phyloP scores from a whole-genome alignment of 2,329 filamentous ascomycete genomes.

The Phialocephala subalpina region DNA sequence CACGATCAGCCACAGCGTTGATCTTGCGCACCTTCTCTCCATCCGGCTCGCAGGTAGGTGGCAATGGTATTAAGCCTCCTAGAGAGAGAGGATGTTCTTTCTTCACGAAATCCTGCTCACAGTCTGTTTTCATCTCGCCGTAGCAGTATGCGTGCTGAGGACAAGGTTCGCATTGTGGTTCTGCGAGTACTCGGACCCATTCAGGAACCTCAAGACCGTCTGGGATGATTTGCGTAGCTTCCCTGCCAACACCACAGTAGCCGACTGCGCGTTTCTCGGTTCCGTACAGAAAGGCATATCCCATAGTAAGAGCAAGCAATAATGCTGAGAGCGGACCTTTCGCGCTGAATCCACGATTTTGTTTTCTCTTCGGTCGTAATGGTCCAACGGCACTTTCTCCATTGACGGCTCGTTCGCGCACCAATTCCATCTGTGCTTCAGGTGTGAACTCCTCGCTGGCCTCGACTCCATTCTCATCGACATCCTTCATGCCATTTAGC shows the following conservation, averaged over 20 bases:
- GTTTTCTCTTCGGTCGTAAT: slow-evolving; percentile 50
- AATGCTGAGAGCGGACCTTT: slow-evolving; percentile 76
- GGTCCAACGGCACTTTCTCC: slow-evolving; percentile 57
- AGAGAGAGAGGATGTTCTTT: slow-evolving; percentile 85
- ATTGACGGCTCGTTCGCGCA: slow-evolving; percentile 69
- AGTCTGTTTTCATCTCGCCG: slow-evolving; percentile 76
- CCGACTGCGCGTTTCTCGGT: slow-evolving; percentile 97
- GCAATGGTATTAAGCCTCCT: slow-evolving; percentile 81
- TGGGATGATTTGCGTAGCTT: slow-evolving; percentile 54
- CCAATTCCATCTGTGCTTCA: slow-evolving; percentile 83
- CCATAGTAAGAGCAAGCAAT: slow-evolving; percentile 71
- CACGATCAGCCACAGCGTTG: slow-evolving; percentile 86
- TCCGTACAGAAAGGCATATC: slow-evolving; percentile 84
- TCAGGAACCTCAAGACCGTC: slow-evolving; percentile 72
- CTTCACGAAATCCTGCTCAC: slow-evolving; percentile 87
- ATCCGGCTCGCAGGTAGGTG: slow-evolving; percentile 93
- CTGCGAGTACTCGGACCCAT: slow-evolving; percentile 72
- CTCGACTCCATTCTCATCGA: slow-evolving; percentile 60
- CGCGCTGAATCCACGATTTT: slow-evolving; percentile 57
- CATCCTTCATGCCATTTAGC: slow-evolving; percentile 48
- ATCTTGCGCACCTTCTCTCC: slow-evolving; percentile 90
- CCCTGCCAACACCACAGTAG: slow-evolving; percentile 86
- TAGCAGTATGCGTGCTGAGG: slow-evolving; percentile 92
- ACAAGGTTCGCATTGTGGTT: slow-evolving; percentile 88
- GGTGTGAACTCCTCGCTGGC: slow-evolving; percentile 93